These are phyloP conservation scores for Zasmidium angulare DNA, from an alignment of 2,329 filamentous ascomycete species.

Conservation along the genomic window DNA sequence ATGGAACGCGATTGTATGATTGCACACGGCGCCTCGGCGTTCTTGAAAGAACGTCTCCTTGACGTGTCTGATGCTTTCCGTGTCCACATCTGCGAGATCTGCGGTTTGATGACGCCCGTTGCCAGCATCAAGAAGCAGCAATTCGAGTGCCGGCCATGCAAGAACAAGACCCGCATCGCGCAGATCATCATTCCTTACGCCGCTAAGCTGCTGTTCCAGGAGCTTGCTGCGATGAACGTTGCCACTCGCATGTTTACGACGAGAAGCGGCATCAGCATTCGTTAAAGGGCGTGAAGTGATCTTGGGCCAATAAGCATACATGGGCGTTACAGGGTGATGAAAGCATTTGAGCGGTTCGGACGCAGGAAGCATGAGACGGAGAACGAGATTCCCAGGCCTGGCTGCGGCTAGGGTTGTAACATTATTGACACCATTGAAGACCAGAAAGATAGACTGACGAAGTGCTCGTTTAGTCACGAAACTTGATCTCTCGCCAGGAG, in stretches of 20 bases:
- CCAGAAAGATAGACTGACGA: background rate
- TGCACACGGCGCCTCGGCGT: constrained; percentile 94
- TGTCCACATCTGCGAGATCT: constrained; percentile 98
- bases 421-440: background rate
- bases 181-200: constrained; percentile 98
- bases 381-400: background rate
- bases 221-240: constrained; percentile 97
- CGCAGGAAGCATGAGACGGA: too few relatives aligned
- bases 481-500: background rate
- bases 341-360: background rate
- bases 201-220: constrained; percentile 97
- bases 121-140: constrained; percentile 95
- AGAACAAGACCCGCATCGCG: constrained; percentile 98
- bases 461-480: background rate
- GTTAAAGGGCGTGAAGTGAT: constrained; percentile 15
- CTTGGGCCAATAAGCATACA: background rate
- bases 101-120: constrained; percentile 97
- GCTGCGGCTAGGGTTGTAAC: background rate
- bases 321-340: background rate
- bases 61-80: constrained; percentile 97
- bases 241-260: constrained; percentile 93
- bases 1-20: constrained; percentile 99
- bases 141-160: constrained; percentile 95
- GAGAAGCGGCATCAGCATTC: constrained; percentile 33
- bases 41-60: constrained; percentile 95